These are phyloP conservation scores for Trichophyton mentagrophytes DNA, from an alignment of 2,329 filamentous ascomycete species.

Conservation along the genomic window DNA sequence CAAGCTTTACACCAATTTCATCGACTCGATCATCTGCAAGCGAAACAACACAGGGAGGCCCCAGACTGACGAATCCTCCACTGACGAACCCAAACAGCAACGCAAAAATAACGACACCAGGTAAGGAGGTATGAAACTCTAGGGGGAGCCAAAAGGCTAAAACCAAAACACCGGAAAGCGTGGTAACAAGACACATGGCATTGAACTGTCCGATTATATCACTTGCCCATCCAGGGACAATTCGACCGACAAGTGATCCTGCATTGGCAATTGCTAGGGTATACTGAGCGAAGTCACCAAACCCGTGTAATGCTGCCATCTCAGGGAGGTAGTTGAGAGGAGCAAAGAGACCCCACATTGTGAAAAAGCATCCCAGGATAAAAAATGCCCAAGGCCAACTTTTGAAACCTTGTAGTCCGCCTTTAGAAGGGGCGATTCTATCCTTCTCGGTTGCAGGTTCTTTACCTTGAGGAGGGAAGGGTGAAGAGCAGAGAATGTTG, in stretches of 20 bases:
- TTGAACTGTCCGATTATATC: constrained; percentile 8
- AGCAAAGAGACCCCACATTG: constrained; percentile 8
- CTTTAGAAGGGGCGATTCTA: background rate
- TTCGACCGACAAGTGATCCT: background rate
- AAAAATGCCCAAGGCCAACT: constrained; percentile 6
- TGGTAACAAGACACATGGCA: constrained; percentile 5
- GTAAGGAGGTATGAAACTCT: background rate
- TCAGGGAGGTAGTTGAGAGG: constrained; percentile 9
- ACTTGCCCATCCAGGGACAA: constrained; percentile 3
- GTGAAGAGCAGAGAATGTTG: constrained; percentile 4
- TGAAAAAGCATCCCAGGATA: constrained; percentile 3
- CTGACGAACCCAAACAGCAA: constrained; percentile 7
- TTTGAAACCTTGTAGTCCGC: background rate
- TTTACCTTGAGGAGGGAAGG: constrained; percentile 2
- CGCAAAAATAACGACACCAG: constrained; percentile 6
- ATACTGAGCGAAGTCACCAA: constrained; percentile 6
- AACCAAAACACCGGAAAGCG: constrained; percentile 4
- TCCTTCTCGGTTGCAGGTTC: background rate
- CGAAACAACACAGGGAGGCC: constrained; percentile 6
- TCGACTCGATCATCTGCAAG: constrained; percentile 8
- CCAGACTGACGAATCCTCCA: constrained; percentile 8
- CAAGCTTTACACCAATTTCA: constrained; percentile 1
- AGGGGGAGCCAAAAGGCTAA: constrained; percentile 10
- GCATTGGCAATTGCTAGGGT: background rate
- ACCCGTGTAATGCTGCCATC: constrained; percentile 5